Percentiles rank a stretch among this genome's conserved stretches.
These are phyloP conservation scores for Acanthamoeba sp. DNA, from an alignment of 208 protist species.

Conservation along the genomic window DNA sequence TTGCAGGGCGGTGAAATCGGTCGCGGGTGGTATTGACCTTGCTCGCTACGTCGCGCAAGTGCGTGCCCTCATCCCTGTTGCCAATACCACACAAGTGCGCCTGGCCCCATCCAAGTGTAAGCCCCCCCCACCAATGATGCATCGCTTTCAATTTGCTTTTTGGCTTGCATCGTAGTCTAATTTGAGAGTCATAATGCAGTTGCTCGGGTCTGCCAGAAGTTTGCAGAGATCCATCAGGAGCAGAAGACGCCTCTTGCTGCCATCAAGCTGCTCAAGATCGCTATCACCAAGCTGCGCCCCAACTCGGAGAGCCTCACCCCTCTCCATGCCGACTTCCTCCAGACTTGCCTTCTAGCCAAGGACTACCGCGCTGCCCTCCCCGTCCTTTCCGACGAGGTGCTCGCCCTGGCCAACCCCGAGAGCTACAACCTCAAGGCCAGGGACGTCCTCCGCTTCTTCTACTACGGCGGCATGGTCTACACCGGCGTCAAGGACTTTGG, in stretches of 20 bases:
- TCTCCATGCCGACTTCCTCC: conserved; percentile 84
- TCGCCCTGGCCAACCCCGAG: conserved; percentile 77
- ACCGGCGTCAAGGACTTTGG: conserved; percentile 83
- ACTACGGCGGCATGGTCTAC: conserved; percentile 88
- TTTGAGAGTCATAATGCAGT: no score
- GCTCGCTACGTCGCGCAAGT: conserved; percentile 66
- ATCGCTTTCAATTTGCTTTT: conserved; percentile 44
- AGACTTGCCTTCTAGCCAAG: conserved; percentile 84
- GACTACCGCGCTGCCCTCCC: conserved; percentile 81
- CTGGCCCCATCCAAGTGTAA: conserved; percentile 76
- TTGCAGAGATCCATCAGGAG: conserved; percentile 73
- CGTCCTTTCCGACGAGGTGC: conserved; percentile 75
- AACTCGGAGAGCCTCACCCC: conserved; percentile 81
- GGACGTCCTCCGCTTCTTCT: conserved; percentile 87
- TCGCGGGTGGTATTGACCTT: conserved; percentile 4
- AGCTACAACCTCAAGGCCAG: conserved; percentile 72
- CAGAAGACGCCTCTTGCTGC: conserved; percentile 57
- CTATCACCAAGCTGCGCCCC: conserved; percentile 68
- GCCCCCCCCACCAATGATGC: background rate
- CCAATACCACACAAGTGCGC: conserved; percentile 73
- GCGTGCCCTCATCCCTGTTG: conserved; percentile 64
- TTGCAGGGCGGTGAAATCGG: conserved; percentile 48
- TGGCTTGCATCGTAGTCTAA: no score
- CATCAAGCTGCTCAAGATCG: conserved; percentile 74
- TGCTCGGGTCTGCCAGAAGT: conserved; percentile 73